phyloP scores from a whole-genome alignment of 768 basidiomycete species.

The Serendipita indica region DNA sequence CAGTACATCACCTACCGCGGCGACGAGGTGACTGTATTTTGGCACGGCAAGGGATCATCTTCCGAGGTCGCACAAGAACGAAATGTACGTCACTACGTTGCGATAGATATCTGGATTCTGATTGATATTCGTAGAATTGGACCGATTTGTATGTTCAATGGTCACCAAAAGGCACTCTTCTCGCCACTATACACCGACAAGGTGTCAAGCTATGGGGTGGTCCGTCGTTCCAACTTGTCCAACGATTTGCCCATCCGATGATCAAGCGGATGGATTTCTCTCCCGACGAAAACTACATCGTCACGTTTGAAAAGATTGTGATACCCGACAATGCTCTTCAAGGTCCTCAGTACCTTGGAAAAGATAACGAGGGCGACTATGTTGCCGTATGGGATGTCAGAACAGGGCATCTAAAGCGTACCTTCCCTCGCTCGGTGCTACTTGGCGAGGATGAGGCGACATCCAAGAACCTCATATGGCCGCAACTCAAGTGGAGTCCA shows the following conservation, averaged over 20 bases:
- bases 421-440: conserved; percentile 47
- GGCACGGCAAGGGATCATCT: conserved; percentile 85
- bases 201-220: conserved; percentile 96
- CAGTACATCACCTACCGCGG: conserved; percentile 91
- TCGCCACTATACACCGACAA: conserved; percentile 86
- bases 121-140: conserved; percentile 50
- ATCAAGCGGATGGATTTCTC: conserved; percentile 96
- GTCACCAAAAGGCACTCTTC: conserved; percentile 92
- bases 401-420: conserved; percentile 79
- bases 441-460: conserved; percentile 41
- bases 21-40: conserved; percentile 77
- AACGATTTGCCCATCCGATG: conserved; percentile 87
- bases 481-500: conserved; percentile 90
- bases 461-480: conserved; percentile 63
- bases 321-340: conserved; percentile 68
- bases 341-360: conserved; percentile 74
- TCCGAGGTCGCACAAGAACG: conserved; percentile 63
- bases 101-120: conserved; percentile 2
- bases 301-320: conserved; percentile 91
- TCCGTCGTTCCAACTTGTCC: conserved; percentile 70
- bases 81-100: conserved; percentile 35
- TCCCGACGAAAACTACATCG: conserved; percentile 87
- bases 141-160: conserved; percentile 93
- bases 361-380: conserved; percentile 92
- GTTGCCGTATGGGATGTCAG: conserved; percentile 99